A percentile compares a stretch with the other conserved stretches of the same genome.
These are phyloP conservation scores for Cardamine resedifolia DNA, from an alignment of 345 rosid species.

Conservation along the genomic window DNA sequence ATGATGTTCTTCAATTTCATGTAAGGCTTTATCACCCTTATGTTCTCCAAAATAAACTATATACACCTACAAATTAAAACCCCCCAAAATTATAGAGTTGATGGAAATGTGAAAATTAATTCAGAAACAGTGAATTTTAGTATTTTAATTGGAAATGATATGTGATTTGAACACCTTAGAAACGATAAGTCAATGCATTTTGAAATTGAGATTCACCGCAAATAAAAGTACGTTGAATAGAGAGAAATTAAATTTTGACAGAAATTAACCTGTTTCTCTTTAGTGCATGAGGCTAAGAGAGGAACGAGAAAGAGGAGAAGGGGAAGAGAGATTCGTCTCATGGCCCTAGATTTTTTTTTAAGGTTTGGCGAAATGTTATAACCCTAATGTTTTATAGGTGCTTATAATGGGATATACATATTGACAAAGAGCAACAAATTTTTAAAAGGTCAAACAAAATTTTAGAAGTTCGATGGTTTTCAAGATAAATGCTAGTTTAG, in stretches of 20 bases:
- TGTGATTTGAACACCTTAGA: not conserved
- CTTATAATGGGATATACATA: not conserved
- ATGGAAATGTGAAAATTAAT: not conserved
- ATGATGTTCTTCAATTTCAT: slow-evolving; percentile 58
- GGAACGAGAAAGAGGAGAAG: slow-evolving; percentile 21
- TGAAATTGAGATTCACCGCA: not conserved
- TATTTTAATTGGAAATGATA: not conserved
- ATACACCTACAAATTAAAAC: slow-evolving; percentile 49
- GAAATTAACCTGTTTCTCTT: slow-evolving; percentile 23
- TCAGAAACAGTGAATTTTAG: not conserved
- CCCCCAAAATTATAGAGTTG: not conserved
- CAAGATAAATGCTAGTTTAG: not conserved
- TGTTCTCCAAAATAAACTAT: slow-evolving; percentile 62
- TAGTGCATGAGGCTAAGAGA: slow-evolving; percentile 25
- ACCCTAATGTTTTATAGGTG: not conserved
- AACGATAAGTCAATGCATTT: not conserved
- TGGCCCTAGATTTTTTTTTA: not conserved
- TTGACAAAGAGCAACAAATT: not conserved
- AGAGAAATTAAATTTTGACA: not conserved
- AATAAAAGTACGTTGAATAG: not conserved
- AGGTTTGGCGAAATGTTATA: not conserved
- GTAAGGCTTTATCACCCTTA: slow-evolving; percentile 44
- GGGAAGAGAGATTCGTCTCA: not conserved
- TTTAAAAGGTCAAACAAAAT: not conserved
- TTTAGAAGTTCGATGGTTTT: not conserved